A percentile compares a stretch with the other conserved stretches of the same genome.
Evolutionary conservation across 1,284 basidiomycete species (phyloP).

Genomic region (Naganishia albida): DNA sequence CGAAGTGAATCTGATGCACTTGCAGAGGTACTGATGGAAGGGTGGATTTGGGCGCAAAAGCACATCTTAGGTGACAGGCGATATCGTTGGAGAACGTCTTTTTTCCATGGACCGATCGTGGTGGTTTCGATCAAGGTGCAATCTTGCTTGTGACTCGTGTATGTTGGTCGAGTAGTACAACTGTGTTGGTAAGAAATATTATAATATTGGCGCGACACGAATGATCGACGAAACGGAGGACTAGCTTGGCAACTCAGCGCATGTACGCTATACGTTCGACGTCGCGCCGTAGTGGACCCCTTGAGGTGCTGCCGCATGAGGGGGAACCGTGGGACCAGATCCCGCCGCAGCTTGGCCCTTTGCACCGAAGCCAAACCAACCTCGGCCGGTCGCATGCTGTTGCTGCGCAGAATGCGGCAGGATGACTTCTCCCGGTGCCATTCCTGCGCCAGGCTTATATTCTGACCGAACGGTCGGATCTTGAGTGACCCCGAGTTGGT

Average conservation of each 20-base stretch:
- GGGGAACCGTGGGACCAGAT: not conserved
- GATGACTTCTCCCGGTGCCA: constrained; percentile 30
- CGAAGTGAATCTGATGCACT: not conserved
- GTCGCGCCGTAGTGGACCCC: constrained; percentile 9
- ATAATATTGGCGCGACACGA: not conserved
- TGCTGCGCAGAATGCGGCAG: constrained; percentile 21
- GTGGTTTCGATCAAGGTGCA: no score
- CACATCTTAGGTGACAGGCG: no score
- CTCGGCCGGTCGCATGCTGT: constrained; percentile 19
- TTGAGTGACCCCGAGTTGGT: constrained; percentile 13
- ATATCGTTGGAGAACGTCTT: no score
- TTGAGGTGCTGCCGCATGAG: not conserved
- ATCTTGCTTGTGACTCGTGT: not conserved
- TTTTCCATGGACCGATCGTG: no score
- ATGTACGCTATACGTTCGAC: not conserved
- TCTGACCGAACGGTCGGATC: constrained; percentile 20
- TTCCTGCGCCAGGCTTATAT: constrained; percentile 33
- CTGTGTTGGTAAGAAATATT: not conserved
- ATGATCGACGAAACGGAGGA: no score
- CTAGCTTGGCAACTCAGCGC: no score
- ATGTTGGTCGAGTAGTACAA: not conserved
- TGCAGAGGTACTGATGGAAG: no score
- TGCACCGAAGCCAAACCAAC: constrained; percentile 21
- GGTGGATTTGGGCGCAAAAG: no score
- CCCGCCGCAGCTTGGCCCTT: not conserved